Evolutionary conservation across 2,329 filamentous ascomycete genomes (phyloP).

Genomic region (Fusarium sp.): DNA sequence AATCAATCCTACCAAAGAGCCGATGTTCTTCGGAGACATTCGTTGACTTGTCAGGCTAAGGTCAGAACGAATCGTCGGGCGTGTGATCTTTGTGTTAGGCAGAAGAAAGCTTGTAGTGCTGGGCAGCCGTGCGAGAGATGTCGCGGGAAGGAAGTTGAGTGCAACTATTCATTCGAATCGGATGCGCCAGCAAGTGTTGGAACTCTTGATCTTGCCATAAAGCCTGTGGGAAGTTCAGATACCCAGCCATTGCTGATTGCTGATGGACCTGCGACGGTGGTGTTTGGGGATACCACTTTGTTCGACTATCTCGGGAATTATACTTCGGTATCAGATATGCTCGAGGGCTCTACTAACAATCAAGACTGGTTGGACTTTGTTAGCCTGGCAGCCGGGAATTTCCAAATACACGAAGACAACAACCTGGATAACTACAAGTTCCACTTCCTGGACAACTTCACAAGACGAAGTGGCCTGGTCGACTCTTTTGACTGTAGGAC

Average conservation of each 20-base stretch:
- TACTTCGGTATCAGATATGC: neutral
- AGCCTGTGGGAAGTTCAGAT: neutral
- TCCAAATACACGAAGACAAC: neutral
- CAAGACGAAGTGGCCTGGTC: neutral
- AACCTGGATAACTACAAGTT: neutral
- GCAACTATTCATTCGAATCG: neutral
- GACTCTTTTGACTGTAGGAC: constrained; percentile 2
- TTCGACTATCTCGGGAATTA: constrained; percentile 11
- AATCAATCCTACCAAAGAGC: constrained; percentile 2
- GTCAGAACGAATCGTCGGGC: neutral
- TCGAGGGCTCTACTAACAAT: neutral
- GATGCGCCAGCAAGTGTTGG: accelerated
- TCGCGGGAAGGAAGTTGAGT: neutral
- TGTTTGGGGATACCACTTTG: neutral
- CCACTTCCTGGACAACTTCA: constrained; percentile 14
- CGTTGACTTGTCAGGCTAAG: neutral
- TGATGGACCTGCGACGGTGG: accelerated
- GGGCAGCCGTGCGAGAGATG: neutral
- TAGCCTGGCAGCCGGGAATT: neutral
- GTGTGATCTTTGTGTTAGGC: neutral
- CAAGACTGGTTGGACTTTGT: constrained; percentile 11
- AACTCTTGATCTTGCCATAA: accelerated
- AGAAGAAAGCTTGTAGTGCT: constrained; percentile 7
- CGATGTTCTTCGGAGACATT: constrained; percentile 1
- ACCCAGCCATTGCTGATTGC: too few species aligned